Conservation (phyloP, 192 early-diverging fungal genomes). For the Ambispora gerdemannii region DNA sequence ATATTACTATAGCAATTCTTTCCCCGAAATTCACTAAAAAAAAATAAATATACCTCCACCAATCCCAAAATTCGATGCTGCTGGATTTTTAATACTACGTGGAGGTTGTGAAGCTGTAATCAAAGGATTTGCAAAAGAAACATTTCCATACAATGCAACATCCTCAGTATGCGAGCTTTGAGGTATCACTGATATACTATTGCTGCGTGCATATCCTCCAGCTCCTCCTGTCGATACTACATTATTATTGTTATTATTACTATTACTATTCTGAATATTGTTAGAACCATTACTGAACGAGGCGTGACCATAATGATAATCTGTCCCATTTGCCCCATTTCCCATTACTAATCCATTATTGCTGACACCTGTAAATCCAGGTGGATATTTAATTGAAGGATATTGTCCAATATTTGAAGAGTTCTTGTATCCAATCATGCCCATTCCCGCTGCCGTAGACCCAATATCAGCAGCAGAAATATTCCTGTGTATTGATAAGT, state of each 20-base stretch:
- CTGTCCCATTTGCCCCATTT: neutral
- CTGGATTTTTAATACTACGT: neutral
- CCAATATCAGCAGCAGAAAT: neutral
- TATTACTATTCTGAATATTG: too few relatives aligned
- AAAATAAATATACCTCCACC: neutral
- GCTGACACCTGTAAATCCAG: constrained; percentile 16
- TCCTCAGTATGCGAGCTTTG: constrained; percentile 5
- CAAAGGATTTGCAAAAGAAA: neutral
- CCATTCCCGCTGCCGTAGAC: too few relatives aligned
- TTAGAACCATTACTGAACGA: neutral
- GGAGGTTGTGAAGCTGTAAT: neutral
- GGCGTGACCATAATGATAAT: neutral
- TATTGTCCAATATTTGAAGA: constrained; percentile 16
- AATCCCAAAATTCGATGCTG: neutral
- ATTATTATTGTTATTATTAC: too few relatives aligned
- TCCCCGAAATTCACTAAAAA: neutral
- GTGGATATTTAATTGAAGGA: constrained; percentile 13
- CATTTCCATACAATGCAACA: neutral
- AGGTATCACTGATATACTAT: constrained; percentile 29
- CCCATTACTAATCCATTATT: constrained; percentile 18
- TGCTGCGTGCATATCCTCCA: constrained; percentile 9
- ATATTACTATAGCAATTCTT: too few relatives aligned
- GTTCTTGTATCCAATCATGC: neutral
- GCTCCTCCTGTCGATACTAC: neutral
- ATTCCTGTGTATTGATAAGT: neutral